Conservation (phyloP, 305 asterid species). For the Solanum hybrid region DNA sequence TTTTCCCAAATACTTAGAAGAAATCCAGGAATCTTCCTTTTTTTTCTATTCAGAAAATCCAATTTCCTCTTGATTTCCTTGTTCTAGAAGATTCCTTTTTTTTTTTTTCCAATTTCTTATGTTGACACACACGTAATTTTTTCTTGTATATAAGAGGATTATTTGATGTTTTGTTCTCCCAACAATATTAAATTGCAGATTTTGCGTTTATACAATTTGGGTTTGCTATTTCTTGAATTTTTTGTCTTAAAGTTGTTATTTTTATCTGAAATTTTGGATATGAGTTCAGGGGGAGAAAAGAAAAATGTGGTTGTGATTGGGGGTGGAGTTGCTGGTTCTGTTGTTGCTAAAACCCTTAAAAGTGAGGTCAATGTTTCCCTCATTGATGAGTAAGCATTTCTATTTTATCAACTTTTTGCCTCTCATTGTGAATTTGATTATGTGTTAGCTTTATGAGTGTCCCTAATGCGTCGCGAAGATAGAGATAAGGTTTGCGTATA, state of each 20-base stretch:
- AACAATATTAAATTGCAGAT: not conserved
- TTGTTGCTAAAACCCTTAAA: conserved; percentile 57
- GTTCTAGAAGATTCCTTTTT: not conserved
- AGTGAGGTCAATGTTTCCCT: conserved; percentile 51
- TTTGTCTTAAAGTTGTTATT: not conserved
- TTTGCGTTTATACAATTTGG: not conserved
- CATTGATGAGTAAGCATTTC: conserved; percentile 32
- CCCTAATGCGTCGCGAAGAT: not conserved
- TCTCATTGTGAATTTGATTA: not conserved
- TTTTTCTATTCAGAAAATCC: not conserved
- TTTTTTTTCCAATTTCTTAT: not conserved
- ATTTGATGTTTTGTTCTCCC: not conserved
- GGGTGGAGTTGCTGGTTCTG: conserved; percentile 78
- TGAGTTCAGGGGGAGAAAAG: conserved; percentile 30
- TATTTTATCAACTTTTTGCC: not conserved
- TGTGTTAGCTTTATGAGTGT: not conserved
- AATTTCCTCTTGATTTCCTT: not conserved
- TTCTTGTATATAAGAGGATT: not conserved
- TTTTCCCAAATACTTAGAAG: not conserved
- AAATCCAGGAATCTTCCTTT: not conserved
- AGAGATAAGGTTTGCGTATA: not conserved
- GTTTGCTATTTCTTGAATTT: not conserved
- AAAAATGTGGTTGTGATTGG: conserved; percentile 71
- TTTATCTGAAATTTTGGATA: conserved; percentile 6
- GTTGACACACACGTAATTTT: not conserved